Evolutionary conservation across 1,284 basidiomycete species (phyloP).

Genomic region (Tilletia setariae): DNA sequence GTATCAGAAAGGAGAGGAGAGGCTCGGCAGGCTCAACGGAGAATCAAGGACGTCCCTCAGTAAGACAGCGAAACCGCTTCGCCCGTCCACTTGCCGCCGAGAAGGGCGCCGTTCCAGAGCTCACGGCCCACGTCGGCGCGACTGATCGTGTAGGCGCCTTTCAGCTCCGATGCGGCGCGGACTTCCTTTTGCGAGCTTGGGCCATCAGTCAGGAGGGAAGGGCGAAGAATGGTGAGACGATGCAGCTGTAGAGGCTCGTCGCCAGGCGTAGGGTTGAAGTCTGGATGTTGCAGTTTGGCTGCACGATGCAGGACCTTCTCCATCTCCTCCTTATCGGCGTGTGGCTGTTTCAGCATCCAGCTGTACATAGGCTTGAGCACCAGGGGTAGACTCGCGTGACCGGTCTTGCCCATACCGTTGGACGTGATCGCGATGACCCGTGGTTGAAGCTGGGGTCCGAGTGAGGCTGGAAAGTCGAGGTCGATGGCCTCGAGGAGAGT

Average conservation of each 20-base stretch:
- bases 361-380: not conserved
- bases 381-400: not conserved
- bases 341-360: slow-evolving; percentile 3
- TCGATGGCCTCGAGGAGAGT: not conserved
- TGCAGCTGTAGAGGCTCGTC: not conserved
- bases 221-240: not conserved
- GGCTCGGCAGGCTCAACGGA: too few relatives aligned
- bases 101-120: not conserved
- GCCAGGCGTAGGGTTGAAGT: not conserved
- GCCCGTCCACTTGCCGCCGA: not conserved
- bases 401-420: not conserved
- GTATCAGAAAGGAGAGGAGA: too few relatives aligned
- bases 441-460: not conserved
- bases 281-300: not conserved
- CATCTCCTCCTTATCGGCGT: slow-evolving; percentile 7
- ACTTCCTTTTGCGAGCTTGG: not conserved
- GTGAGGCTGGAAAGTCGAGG: not conserved
- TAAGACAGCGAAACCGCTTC: not conserved
- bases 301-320: not conserved
- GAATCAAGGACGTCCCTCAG: not conserved
- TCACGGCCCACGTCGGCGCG: slow-evolving; percentile 10
- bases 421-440: not conserved
- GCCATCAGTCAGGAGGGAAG: not conserved
- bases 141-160: not conserved
- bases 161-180: not conserved